phyloP scores from a whole-genome alignment of 2,329 filamentous ascomycete genomes.

The Knoxdaviesia proteae region DNA sequence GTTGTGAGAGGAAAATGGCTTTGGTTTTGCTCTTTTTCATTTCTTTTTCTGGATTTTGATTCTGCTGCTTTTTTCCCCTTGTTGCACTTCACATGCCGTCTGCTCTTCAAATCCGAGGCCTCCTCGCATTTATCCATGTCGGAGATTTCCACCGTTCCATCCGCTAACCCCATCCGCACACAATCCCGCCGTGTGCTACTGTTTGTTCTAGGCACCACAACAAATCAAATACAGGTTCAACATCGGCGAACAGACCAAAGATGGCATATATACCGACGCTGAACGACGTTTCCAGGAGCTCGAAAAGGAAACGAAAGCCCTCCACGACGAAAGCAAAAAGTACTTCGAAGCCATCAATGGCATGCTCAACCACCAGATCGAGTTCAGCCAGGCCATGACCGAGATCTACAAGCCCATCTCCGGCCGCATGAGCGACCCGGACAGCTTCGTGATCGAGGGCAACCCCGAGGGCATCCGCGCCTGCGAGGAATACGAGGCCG shows the following conservation, averaged over 20 bases:
- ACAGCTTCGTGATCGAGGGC: slow-evolving; percentile 59
- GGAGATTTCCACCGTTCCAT: not conserved
- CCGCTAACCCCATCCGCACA: not conserved
- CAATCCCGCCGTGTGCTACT: not conserved
- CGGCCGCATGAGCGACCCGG: slow-evolving; percentile 81
- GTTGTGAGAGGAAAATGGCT: no score
- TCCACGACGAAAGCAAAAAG: slow-evolving; percentile 92
- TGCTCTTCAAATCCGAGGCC: not conserved
- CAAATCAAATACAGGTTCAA: slow-evolving; percentile 83
- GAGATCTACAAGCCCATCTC: slow-evolving; percentile 98
- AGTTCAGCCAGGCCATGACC: slow-evolving; percentile 87
- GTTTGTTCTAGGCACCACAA: slow-evolving; percentile 50
- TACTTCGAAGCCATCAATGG: slow-evolving; percentile 96
- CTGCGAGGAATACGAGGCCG: slow-evolving; percentile 84
- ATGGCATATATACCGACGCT: slow-evolving; percentile 83
- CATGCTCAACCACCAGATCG: slow-evolving; percentile 95
- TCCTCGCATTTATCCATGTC: not conserved
- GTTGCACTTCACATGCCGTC: not conserved
- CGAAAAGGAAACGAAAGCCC: slow-evolving; percentile 85
- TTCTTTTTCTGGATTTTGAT: not conserved
- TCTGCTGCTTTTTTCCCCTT: not conserved
- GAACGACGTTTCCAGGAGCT: slow-evolving; percentile 87
- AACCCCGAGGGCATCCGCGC: slow-evolving; percentile 86
- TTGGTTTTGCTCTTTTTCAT: not conserved
- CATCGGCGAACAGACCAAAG: slow-evolving; percentile 85